These are phyloP conservation scores for Darksidea phi DNA, from an alignment of 495 filamentous ascomycete species.

Conservation along the genomic window DNA sequence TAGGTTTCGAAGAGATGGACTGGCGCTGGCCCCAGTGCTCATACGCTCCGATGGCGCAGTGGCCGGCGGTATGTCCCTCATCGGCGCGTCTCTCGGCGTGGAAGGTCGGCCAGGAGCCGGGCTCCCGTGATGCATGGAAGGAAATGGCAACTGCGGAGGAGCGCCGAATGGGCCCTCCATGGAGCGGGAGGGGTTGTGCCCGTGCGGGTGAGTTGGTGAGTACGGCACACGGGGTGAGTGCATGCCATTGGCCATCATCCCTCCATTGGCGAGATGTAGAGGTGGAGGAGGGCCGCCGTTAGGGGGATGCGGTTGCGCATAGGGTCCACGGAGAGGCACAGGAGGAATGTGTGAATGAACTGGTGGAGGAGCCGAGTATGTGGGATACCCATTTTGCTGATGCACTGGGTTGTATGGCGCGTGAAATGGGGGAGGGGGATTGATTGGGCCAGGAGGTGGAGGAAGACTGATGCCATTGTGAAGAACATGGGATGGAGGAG, in stretches of 20 bases:
- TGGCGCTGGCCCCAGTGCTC: slow-evolving; percentile 33
- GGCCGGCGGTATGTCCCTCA: neutral
- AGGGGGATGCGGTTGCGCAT: slow-evolving; percentile 24
- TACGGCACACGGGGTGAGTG: slow-evolving; percentile 37
- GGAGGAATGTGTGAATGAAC: slow-evolving; percentile 24
- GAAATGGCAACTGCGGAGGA: slow-evolving; percentile 22
- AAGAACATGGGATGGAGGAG: slow-evolving; percentile 12
- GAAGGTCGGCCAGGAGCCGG: slow-evolving; percentile 30
- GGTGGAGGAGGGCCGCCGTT: slow-evolving; percentile 16
- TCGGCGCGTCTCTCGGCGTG: slow-evolving; percentile 28
- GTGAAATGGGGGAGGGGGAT: slow-evolving; percentile 30
- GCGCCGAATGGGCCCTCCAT: slow-evolving; percentile 29
- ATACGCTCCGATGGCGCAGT: slow-evolving; percentile 16
- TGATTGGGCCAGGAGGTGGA: slow-evolving; percentile 12
- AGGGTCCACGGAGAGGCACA: slow-evolving; percentile 18
- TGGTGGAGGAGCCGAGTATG: slow-evolving; percentile 16
- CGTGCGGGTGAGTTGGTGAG: slow-evolving; percentile 36
- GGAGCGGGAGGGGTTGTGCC: slow-evolving; percentile 18
- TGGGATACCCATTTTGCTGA: slow-evolving; percentile 37
- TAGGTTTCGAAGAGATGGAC: slow-evolving; percentile 34
- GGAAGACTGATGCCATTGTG: slow-evolving; percentile 30
- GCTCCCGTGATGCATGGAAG: slow-evolving; percentile 28
- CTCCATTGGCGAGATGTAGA: slow-evolving; percentile 28
- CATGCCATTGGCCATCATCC: slow-evolving; percentile 34
- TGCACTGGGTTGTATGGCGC: slow-evolving; percentile 31